Evolutionary conservation across 2,329 filamentous ascomycete genomes (phyloP).

Genomic region (Aureobasidium zeae): DNA sequence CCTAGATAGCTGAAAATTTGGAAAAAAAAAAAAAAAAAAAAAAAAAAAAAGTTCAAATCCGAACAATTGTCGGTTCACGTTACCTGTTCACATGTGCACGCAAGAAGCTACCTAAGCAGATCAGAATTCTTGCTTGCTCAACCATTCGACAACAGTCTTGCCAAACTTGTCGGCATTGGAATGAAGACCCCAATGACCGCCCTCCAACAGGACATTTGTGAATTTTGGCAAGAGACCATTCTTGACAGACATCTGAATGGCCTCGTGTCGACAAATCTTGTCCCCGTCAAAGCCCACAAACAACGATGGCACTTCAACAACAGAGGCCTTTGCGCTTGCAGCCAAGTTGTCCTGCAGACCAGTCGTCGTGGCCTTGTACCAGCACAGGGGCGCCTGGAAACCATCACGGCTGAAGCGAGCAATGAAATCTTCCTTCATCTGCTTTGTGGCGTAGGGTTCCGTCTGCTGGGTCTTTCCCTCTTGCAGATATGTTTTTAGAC

Average conservation of each 20-base stretch:
- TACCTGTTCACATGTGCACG: too few species aligned
- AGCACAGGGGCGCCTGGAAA: slow-evolving; percentile 31
- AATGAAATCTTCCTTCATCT: slow-evolving; percentile 30
- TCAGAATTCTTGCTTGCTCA: slow-evolving; percentile 8
- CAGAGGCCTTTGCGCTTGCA: slow-evolving; percentile 23
- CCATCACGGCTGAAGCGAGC: slow-evolving; percentile 25
- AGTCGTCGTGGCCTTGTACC: slow-evolving; percentile 27
- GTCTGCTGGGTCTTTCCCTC: slow-evolving; percentile 22
- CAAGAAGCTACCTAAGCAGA: too few species aligned
- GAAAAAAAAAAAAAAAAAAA: too few species aligned
- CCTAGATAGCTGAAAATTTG: too few species aligned
- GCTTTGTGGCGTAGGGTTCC: slow-evolving; percentile 29
- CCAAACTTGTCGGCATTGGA: slow-evolving; percentile 22
- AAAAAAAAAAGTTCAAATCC: too few species aligned
- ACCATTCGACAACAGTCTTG: slow-evolving; percentile 9
- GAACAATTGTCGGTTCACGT: too few species aligned
- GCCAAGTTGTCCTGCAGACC: slow-evolving; percentile 26
- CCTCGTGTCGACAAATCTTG: slow-evolving; percentile 21
- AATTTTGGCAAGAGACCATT: slow-evolving; percentile 21
- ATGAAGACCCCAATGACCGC: slow-evolving; percentile 24
- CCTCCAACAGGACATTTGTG: slow-evolving; percentile 18
- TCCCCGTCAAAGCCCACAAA: slow-evolving; percentile 29
- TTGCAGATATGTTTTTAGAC: slow-evolving; percentile 26
- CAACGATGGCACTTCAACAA: slow-evolving; percentile 28
- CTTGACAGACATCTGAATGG: slow-evolving; percentile 19